Base-by-base conservation (phyloP, 352 stramenopile genomes). In the Pythium chondricola region DNA sequence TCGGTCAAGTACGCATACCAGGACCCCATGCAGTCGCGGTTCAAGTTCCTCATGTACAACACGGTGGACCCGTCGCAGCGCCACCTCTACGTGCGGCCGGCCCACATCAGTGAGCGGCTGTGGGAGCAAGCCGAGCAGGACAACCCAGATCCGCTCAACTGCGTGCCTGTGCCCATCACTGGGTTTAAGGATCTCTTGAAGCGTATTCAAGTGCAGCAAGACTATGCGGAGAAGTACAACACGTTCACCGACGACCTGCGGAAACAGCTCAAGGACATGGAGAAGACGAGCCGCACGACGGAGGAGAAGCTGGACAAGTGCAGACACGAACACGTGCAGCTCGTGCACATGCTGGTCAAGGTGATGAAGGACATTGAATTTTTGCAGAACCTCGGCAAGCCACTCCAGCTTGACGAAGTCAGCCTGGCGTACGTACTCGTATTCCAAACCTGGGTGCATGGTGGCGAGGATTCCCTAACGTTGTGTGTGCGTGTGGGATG, bases 21-120 rank as follows among this genome's bases (percentile, higher is more conserved):
- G 44, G 83, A 94, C 49, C 79, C 76, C 1, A 67, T 67, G 38
- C 83, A 93, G 63, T 94, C 83, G 21, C 78, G 83, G 2, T 94
- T 94, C 68, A 94, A 94, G 55, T 90, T 92, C 44, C 63, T 94
- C 26, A 83, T 94, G 67, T 94, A 94, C 69, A 94, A 94, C 58
- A 81, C 78, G 16, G 81, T 94, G 3, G 83, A 94, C 46, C 81
- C 83, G 21, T 83, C 75, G 29, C 79, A 90, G 50, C 66, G 81
- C 4, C 81, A 91, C 35, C 43, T 94, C 50, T 94, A 94, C 51
- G 67, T 66, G 20, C 76, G 81, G 18, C 83, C 83, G n/a, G 49
- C 74, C 24, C 64, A 90, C 56, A 88, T 94, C 41, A 92, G 83
- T 48, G 83, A 94, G 52, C 77, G 79, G 13, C 54, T 85, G 55